phyloP scores from a whole-genome alignment of 1,284 basidiomycete genomes.

The Sanghuangporus sanghuang region DNA sequence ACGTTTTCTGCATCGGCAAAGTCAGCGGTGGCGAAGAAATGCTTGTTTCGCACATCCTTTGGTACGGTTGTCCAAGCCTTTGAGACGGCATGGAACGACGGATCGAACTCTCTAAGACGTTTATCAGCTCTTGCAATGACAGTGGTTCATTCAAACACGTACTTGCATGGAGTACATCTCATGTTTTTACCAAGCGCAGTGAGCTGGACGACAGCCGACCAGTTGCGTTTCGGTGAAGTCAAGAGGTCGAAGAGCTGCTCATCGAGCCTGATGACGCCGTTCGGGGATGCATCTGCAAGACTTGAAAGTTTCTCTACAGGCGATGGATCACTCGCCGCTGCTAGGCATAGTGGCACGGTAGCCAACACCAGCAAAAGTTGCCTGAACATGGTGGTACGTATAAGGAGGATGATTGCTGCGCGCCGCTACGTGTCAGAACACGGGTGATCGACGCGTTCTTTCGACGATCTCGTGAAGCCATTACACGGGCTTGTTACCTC shows the following conservation, averaged over 20 bases:
- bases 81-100: conserved; percentile 74
- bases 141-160: conserved; percentile 22
- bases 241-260: conserved; percentile 71
- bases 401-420: conserved; percentile 9
- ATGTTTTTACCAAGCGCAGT: conserved; percentile 79
- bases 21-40: conserved; percentile 91
- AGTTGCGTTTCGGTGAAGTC: conserved; percentile 68
- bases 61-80: conserved; percentile 71
- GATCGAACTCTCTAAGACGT: conserved; percentile 70
- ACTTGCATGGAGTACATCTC: conserved; percentile 81
- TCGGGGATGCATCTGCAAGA: conserved; percentile 58
- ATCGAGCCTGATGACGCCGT: conserved; percentile 80
- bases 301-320: conserved; percentile 50
- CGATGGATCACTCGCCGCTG: conserved; percentile 31
- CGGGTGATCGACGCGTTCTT: conserved; percentile 6
- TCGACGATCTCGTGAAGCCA: neutral
- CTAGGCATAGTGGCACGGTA: conserved; percentile 38
- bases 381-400: conserved; percentile 32
- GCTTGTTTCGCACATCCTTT: conserved; percentile 58
- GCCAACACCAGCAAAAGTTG: conserved; percentile 41
- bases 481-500: neutral
- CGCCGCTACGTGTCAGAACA: conserved; percentile 5
- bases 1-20: conserved; percentile 71
- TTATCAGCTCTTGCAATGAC: neutral
- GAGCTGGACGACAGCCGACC: conserved; percentile 79